Evolutionary conservation across 495 filamentous ascomycete species (phyloP).

Genomic region (Symbiotaphrina buchneri): DNA sequence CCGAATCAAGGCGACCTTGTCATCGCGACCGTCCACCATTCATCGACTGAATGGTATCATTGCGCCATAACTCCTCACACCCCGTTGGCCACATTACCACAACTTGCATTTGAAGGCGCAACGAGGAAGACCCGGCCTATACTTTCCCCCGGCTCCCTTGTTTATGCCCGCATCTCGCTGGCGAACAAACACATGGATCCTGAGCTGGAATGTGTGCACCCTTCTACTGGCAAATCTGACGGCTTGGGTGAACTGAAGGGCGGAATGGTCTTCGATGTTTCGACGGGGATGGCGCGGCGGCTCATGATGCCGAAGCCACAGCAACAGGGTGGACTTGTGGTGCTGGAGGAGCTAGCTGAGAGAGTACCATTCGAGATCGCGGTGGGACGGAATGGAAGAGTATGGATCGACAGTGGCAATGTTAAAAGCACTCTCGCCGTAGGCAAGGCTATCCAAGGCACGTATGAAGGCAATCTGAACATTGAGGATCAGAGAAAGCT

Average conservation of each 20-base stretch:
- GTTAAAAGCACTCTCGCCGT: constrained; percentile 47
- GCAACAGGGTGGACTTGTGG: constrained; percentile 38
- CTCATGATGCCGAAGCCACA: constrained; percentile 41
- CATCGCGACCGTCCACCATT: constrained; percentile 62
- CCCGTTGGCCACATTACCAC: constrained; percentile 51
- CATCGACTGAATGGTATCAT: constrained; percentile 52
- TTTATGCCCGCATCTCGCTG: constrained; percentile 63
- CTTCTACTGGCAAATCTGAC: constrained; percentile 69
- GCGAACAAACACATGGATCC: constrained; percentile 66
- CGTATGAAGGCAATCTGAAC: constrained; percentile 42
- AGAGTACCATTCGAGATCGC: constrained; percentile 78
- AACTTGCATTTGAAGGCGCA: constrained; percentile 76
- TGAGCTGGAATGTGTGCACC: constrained; percentile 73
- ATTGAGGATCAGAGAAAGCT: constrained; percentile 60
- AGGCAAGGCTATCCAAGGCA: constrained; percentile 57
- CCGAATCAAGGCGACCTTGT: constrained; percentile 60
- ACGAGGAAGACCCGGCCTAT: constrained; percentile 79
- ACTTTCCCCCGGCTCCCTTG: constrained; percentile 45
- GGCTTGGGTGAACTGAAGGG: constrained; percentile 70
- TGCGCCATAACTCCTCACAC: constrained; percentile 47
- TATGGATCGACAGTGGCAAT: constrained; percentile 65
- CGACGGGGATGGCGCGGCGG: constrained; percentile 56
- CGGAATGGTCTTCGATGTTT: constrained; percentile 72
- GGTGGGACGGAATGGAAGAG: constrained; percentile 78
- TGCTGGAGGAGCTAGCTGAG: constrained; percentile 67